These are phyloP conservation scores for Dioszegia crocea DNA, from an alignment of 768 basidiomycete genomes.

Conservation along the genomic window DNA sequence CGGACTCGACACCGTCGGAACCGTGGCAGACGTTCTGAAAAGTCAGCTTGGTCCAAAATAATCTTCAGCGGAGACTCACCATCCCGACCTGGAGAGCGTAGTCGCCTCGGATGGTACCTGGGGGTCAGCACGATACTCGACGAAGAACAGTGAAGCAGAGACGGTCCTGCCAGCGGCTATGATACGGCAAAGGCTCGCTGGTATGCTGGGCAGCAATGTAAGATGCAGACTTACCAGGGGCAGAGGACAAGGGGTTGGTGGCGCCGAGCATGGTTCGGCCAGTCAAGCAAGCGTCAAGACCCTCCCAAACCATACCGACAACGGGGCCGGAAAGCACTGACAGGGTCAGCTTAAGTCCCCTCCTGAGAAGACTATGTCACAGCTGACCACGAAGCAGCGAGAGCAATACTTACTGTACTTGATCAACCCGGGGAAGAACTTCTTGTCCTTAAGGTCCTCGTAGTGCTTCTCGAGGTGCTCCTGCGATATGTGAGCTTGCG, in stretches of 20 bases:
- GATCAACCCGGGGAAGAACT: constrained; percentile 93
- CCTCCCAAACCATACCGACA: constrained; percentile 80
- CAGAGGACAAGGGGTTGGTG: constrained; percentile 89
- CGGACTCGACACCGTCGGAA: constrained; percentile 52
- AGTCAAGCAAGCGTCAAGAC: constrained; percentile 63
- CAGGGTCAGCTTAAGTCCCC: constrained; percentile 20
- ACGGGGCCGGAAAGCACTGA: constrained; percentile 67
- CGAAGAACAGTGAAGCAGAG: too few species aligned
- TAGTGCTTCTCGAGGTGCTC: constrained; percentile 96
- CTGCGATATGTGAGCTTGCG: constrained; percentile 4
- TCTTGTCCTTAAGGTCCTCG: constrained; percentile 85
- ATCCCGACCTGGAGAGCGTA: constrained; percentile 86
- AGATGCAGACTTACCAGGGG: constrained; percentile 64
- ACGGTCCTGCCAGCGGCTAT: too few species aligned
- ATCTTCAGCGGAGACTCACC: constrained; percentile 18
- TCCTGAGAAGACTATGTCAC: too few species aligned
- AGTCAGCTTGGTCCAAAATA: neutral
- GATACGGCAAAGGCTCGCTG: too few species aligned
- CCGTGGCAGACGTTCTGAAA: constrained; percentile 36
- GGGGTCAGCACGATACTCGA: neutral
- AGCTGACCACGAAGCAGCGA: too few species aligned
- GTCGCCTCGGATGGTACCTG: constrained; percentile 82
- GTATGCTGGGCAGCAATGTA: too few species aligned
- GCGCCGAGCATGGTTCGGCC: constrained; percentile 93
- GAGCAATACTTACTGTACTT: constrained; percentile 61